Percentiles rank a stretch among this genome's conserved stretches.
Evolutionary conservation across 2,329 filamentous ascomycete genomes (phyloP).

Genomic region (Tolypocladium nubicola): DNA sequence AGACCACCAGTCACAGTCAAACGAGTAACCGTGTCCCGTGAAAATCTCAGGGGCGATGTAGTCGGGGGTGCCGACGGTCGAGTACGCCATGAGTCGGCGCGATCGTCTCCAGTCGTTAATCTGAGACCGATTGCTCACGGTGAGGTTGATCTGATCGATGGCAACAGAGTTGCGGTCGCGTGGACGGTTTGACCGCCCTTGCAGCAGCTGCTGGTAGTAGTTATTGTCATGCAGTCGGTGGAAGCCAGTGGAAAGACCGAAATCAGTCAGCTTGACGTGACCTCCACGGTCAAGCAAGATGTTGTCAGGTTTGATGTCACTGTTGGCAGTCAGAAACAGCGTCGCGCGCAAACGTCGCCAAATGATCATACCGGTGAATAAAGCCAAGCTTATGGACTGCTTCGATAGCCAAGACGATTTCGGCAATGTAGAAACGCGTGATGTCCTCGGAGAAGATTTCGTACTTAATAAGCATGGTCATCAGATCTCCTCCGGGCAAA

Average conservation of each 20-base stretch:
- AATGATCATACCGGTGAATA: constrained; percentile 69
- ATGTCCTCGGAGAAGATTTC: constrained; percentile 99
- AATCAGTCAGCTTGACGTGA: constrained; percentile 97
- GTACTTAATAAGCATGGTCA: constrained; percentile 99
- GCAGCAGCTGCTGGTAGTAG: constrained; percentile 94
- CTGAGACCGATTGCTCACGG: constrained; percentile 92
- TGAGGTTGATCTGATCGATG: constrained; percentile 95
- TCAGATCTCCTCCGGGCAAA: constrained; percentile 91
- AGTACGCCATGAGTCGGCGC: constrained; percentile 91
- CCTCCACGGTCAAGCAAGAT: constrained; percentile 91
- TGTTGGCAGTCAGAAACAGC: constrained; percentile 21
- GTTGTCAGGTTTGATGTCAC: constrained; percentile 99
- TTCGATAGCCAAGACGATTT: constrained; percentile 96
- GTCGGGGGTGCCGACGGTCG: constrained; percentile 93
- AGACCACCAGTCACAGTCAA: constrained; percentile 98
- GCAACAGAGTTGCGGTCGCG: constrained; percentile 87
- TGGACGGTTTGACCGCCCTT: constrained; percentile 62
- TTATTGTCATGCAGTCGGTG: constrained; percentile 96
- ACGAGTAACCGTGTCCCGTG: constrained; percentile 89
- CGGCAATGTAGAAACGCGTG: constrained; percentile 97
- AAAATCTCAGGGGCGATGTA: constrained; percentile 99
- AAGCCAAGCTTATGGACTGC: constrained; percentile 97
- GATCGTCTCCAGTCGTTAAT: constrained; percentile 99
- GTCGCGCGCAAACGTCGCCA: not conserved
- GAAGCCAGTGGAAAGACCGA: constrained; percentile 94